Evolutionary conservation across 1,284 basidiomycete species (phyloP), one percentile per base, ranked within the genome.

Genomic region (Afroboletus lepidellus): DNA sequence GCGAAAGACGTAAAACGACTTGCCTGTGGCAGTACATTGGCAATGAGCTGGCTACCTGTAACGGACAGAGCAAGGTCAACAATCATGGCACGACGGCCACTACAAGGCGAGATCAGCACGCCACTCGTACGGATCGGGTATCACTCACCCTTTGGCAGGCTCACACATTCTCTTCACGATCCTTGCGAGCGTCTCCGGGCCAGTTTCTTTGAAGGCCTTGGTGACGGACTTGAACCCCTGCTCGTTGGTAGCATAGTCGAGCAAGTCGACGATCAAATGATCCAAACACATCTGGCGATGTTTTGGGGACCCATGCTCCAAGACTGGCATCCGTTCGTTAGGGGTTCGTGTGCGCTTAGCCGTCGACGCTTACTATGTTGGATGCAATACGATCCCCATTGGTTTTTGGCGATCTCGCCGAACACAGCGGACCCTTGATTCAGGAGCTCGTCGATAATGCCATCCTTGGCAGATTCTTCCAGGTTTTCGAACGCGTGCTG

Each of bases 401-500:
- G 89, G 59, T 83, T 92, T 72, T 88, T 90, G 16, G 84, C 76
- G n/a, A 92, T 87, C 57, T 90, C 85, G 16, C 77, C 75, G 57
- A 92, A 90, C 23, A 86, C 74, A 0, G 65, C 66, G 2, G 79
- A 66, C 7, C 88, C 87, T 54, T 89, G 82, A 54, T 86, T 84
- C 49, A 92, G 77, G 20, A 91, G 67, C 59, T 92, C 89, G 50
- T 89, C 83, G 9, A 90, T 82, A 54, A 90, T 90, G 0, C 85
- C 87, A 56, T 89, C 87, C 65, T 91, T 91, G 7, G 88, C 87
- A 18, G 80, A 80, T 42, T 87, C 84, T 65, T 91, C 89, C 1
- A 91, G 77, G 63, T 92, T 92, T 67, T 92, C 89, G 60, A 92
- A 92, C 0, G 88, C 88, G 55, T 91, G 89, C 84, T 91, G 62